These are phyloP conservation scores for Asterionellopsis glacialis DNA, from an alignment of 108 stramenopile genomes.

Conservation along the genomic window DNA sequence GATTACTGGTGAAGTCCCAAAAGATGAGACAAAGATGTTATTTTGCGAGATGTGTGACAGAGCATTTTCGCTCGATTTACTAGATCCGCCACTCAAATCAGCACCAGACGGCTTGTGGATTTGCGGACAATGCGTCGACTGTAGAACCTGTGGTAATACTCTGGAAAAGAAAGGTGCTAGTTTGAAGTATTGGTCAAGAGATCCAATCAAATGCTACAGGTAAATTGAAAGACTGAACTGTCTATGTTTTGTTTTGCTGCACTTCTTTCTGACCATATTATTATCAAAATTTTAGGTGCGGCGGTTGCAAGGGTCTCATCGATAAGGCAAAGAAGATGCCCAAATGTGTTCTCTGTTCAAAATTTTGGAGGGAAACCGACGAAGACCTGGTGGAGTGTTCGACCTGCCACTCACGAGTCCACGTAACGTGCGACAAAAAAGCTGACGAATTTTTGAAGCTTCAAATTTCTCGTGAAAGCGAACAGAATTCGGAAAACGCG, in stretches of 20 bases:
- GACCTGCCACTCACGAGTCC: conserved; percentile 27
- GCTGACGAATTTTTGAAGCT: conserved; percentile 20
- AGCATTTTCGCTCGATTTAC: conserved; percentile 60
- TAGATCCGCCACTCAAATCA: conserved; percentile 55
- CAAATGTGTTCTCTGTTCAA: conserved; percentile 41
- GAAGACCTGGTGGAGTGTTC: conserved; percentile 36
- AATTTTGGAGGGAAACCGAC: conserved; percentile 40
- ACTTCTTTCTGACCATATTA: no score
- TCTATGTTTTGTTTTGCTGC: no score
- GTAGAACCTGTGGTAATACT: conserved; percentile 34
- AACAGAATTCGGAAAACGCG: neutral
- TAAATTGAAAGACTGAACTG: no score
- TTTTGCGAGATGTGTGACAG: conserved; percentile 90
- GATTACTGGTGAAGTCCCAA: conserved; percentile 54
- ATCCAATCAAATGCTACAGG: conserved; percentile 51
- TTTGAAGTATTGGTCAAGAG: conserved; percentile 51
- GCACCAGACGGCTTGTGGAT: conserved; percentile 67
- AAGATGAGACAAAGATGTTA: conserved; percentile 67
- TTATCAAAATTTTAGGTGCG: conserved; percentile 18
- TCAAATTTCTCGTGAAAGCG: neutral
- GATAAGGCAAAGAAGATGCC: conserved; percentile 11
- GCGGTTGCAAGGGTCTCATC: conserved; percentile 52
- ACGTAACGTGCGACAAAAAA: conserved; percentile 27
- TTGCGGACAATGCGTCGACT: conserved; percentile 73
- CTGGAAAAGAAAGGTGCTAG: conserved; percentile 28